Conservation (phyloP, 805 yeast species). For the Wickerhamiella bombiphila region DNA sequence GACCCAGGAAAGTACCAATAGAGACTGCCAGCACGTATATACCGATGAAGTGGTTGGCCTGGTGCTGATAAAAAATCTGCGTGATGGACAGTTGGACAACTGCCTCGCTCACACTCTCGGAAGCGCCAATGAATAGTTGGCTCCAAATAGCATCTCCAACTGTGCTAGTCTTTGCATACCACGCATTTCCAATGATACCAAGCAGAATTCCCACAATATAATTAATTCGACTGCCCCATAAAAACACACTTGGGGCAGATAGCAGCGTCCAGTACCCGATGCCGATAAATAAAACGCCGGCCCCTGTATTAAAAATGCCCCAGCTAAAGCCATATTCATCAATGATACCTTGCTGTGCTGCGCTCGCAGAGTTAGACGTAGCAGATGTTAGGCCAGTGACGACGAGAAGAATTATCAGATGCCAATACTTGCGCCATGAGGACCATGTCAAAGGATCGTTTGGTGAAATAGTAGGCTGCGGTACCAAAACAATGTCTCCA, state of each 20-base stretch:
- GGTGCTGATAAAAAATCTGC: conserved; percentile 65
- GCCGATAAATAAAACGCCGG: conserved; percentile 57
- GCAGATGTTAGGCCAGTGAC: conserved; percentile 34
- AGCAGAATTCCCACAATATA: conserved; percentile 44
- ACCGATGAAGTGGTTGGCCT: conserved; percentile 56
- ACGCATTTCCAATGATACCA: conserved; percentile 50
- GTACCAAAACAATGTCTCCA: conserved; percentile 37
- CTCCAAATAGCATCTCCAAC: conserved; percentile 57
- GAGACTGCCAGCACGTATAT: conserved; percentile 59
- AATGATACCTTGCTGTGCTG: conserved; percentile 50
- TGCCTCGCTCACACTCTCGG: conserved; percentile 63
- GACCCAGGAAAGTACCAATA: conserved; percentile 68
- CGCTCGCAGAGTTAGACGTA: conserved; percentile 56
- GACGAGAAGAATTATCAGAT: conserved; percentile 24
- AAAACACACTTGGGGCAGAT: conserved; percentile 50
- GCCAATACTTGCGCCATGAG: conserved; percentile 30
- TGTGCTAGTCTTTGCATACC: conserved; percentile 47
- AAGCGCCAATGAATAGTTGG: conserved; percentile 59
- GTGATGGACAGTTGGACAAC: conserved; percentile 49
- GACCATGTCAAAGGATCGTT: conserved; percentile 59
- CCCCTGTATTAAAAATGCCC: conserved; percentile 60
- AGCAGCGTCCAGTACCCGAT: conserved; percentile 51
- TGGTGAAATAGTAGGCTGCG: conserved; percentile 51
- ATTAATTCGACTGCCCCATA: conserved; percentile 53
- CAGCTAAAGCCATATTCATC: conserved; percentile 48